A percentile compares a stretch with the other conserved stretches of the same genome.
phyloP scores from a whole-genome alignment of 768 basidiomycete genomes.

The Holtermannia corniformis region DNA sequence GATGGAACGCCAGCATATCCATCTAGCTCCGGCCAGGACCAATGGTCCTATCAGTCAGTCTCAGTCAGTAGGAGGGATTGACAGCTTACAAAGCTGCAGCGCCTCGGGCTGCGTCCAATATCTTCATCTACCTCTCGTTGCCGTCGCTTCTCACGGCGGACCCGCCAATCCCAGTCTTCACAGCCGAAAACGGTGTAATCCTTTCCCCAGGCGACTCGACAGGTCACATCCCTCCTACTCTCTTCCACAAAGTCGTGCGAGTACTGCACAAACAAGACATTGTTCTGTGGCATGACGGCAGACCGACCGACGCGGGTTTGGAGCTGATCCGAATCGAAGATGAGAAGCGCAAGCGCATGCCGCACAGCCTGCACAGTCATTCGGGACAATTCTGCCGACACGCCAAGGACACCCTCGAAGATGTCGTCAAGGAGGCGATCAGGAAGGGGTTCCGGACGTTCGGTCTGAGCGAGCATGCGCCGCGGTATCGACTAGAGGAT shows the following conservation, averaged over 20 bases:
- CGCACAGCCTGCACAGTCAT: conserved; percentile 64
- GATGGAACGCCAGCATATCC: conserved; percentile 86
- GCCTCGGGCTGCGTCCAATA: conserved; percentile 65
- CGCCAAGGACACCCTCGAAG: conserved; percentile 67
- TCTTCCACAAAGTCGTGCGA: background rate
- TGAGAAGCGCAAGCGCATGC: conserved; percentile 10
- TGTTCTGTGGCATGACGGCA: background rate
- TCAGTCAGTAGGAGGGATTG: background rate
- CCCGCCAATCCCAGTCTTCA: conserved; percentile 49
- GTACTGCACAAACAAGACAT: background rate
- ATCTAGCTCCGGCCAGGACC: conserved; percentile 67
- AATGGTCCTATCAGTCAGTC: conserved; percentile 65
- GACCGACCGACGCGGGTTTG: background rate
- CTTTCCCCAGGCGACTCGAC: conserved; percentile 65
- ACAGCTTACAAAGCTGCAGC: conserved; percentile 43
- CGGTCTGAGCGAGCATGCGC: conserved; percentile 86
- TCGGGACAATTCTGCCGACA: conserved; percentile 92
- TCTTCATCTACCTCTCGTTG: conserved; percentile 75
- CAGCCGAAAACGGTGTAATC: conserved; percentile 80
- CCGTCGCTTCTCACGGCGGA: conserved; percentile 42
- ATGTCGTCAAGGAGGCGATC: conserved; percentile 73
- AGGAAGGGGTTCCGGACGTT: conserved; percentile 66
- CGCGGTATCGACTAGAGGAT: conserved; percentile 69
- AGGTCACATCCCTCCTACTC: conserved; percentile 42
- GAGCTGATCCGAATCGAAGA: background rate